A percentile compares a stretch with the other conserved stretches of the same genome.
Evolutionary conservation across 116 monocot species (phyloP).

Genomic region (Cymodocea nodosa): DNA sequence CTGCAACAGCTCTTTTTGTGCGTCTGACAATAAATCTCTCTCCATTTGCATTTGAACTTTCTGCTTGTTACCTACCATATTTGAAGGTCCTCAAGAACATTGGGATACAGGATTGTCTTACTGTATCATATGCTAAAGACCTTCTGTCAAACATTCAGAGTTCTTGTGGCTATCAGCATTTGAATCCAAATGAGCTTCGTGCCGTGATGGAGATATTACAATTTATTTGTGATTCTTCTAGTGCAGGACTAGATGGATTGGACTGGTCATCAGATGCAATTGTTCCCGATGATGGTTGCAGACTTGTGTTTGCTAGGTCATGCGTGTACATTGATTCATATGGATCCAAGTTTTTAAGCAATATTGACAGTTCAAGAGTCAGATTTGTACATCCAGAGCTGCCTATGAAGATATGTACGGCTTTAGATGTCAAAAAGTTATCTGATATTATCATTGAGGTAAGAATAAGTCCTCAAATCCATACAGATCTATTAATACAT

Average conservation of each 20-base stretch:
- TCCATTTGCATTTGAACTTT: constrained; percentile 96
- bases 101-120: constrained; percentile 70
- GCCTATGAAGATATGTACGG: constrained; percentile 49
- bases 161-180: constrained; percentile 77
- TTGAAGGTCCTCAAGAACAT: constrained; percentile 83
- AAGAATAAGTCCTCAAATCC: not conserved
- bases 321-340: constrained; percentile 77
- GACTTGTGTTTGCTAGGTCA: constrained; percentile 79
- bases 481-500: not conserved
- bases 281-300: constrained; percentile 90
- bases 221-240: constrained; percentile 55
- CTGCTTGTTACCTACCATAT: constrained; percentile 69
- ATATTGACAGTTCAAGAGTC: constrained; percentile 67
- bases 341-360: constrained; percentile 58
- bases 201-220: constrained; percentile 86
- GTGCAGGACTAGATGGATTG: constrained; percentile 14
- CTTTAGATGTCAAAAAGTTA: constrained; percentile 69
- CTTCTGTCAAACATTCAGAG: constrained; percentile 66
- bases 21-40: constrained; percentile 75
- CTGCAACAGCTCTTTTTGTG: constrained; percentile 67
- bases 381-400: constrained; percentile 85
- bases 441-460: constrained; percentile 91
- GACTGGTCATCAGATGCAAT: constrained; percentile 46
- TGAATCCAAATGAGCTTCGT: constrained; percentile 98
- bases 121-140: constrained; percentile 51